Base-by-base conservation (phyloP, 1,284 basidiomycete species). In the Cutaneotrichosporon cyanovorans region DNA sequence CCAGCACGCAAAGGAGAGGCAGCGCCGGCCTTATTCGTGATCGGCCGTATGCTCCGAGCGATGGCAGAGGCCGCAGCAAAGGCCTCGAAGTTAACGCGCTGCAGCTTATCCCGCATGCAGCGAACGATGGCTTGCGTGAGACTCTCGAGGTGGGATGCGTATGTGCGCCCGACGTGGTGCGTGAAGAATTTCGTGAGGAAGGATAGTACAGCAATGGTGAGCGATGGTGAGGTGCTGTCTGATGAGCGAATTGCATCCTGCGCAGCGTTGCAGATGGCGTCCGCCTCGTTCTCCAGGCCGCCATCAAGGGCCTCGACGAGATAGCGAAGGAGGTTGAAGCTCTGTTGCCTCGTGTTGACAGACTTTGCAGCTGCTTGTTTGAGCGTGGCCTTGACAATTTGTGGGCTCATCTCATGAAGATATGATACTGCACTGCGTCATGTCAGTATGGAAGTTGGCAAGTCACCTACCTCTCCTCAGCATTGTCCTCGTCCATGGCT, bases 321-420 rank as follows among this genome's bases (percentile, higher is more conserved):
- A 20, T 83, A 78, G 40, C 84, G 77, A 6, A 97, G 75, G 15
- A 97, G 76, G 22, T 77, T 75, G 62, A 95, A 93, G 14, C 85
- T 87, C 36, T 88, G 82, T 61, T 93, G 88, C 5, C 91, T 78
- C 0, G 85, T 86, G 1, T 78, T 69, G n/a, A 88, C 77, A 0
- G 87, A 87, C 73, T 90, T 95, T 2, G 82, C 82, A 51, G 83
- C 83, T 45, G 96, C 76, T 67, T 96, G 90, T 64, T 82, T 83
- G 37, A 92, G 77, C 15, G 93, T 77, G 4, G 83, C 81, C 65
- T 89, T 90, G 12, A 87, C 80, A 33, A 96, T 73, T 0, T 79
- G 71, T 4, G 87, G 84, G 3, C 90, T 82, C 57, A 90, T 85
- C 15, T 45, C 37, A 18, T 45, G 43, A 3, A 45, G 37, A 8